Evolutionary conservation across 202 grass and related monocot species (phyloP).

Genomic region (Setaria viridis): DNA sequence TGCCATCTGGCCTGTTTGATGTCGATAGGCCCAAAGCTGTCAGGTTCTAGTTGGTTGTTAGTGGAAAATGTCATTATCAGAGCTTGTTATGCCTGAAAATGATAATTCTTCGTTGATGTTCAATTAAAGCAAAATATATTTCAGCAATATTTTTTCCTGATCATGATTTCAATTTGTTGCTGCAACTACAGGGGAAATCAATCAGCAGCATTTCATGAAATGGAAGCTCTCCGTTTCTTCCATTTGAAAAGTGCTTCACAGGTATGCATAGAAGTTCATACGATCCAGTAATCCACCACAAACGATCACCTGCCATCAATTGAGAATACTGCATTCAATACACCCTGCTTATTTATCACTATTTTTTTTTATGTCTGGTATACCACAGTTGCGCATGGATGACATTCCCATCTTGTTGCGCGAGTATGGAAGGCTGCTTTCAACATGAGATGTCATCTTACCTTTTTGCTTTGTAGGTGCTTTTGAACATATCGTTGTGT

Average conservation of each 20-base stretch:
- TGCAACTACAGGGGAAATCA: conserved; percentile 59
- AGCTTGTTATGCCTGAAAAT: conserved; percentile 5
- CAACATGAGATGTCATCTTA: conserved; percentile 42
- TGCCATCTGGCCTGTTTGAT: conserved; percentile 2
- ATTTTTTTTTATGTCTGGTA: conserved; percentile 27
- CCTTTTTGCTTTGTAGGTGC: conserved; percentile 16
- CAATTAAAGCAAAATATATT: conserved; percentile 3
- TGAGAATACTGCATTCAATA: background rate
- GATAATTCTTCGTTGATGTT: background rate
- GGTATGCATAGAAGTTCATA: conserved; percentile 49
- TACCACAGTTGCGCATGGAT: conserved; percentile 76
- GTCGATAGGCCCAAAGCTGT: background rate
- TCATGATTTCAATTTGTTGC: conserved; percentile 14
- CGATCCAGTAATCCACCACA: conserved; percentile 6
- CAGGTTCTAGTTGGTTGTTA: conserved; percentile 6
- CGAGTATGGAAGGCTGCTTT: conserved; percentile 75
- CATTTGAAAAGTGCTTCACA: conserved; percentile 85
- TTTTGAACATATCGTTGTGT: conserved; percentile 18
- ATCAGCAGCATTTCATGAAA: conserved; percentile 37
- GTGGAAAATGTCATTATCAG: background rate
- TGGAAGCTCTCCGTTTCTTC: conserved; percentile 63
- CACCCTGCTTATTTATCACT: conserved; percentile 13
- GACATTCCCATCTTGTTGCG: conserved; percentile 76
- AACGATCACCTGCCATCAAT: background rate
- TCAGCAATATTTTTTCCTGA: background rate